Percentiles rank a stretch among this genome's conserved stretches.
phyloP scores from a whole-genome alignment of 2,329 filamentous ascomycete genomes.

The Lecanoromycetidae sp. region DNA sequence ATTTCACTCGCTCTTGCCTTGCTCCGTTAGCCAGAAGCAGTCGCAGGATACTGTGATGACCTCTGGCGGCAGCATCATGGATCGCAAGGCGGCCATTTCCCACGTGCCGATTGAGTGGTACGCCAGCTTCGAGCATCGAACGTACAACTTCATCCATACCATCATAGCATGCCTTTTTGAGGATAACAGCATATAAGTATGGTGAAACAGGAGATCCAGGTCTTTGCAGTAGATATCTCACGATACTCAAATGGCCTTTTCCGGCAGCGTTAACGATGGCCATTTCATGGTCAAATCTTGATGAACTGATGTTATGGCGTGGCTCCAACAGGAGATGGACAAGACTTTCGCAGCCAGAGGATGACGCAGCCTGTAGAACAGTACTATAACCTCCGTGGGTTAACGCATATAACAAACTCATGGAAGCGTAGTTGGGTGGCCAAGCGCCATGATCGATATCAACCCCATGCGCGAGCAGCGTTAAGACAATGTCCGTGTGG shows the following conservation, averaged over 20 bases:
- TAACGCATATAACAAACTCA: background rate
- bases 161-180: background rate
- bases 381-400: background rate
- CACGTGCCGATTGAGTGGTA: background rate
- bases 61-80: background rate
- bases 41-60: background rate
- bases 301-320: background rate
- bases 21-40: background rate
- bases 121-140: background rate
- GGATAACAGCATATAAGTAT: background rate
- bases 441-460: background rate
- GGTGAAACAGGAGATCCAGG: background rate
- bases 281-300: background rate
- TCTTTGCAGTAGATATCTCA: background rate
- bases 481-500: background rate
- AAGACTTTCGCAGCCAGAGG: background rate
- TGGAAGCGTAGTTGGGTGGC: background rate
- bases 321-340: background rate
- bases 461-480: background rate
- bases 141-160: background rate
- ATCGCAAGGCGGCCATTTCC: background rate
- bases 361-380: background rate
- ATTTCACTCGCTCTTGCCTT: background rate
- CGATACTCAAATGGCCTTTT: background rate
- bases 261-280: background rate